Percentiles rank a stretch among this genome's conserved stretches.
These are phyloP conservation scores for Arthroderma sp. DNA, from an alignment of 2,329 filamentous ascomycete genomes.

Conservation along the genomic window DNA sequence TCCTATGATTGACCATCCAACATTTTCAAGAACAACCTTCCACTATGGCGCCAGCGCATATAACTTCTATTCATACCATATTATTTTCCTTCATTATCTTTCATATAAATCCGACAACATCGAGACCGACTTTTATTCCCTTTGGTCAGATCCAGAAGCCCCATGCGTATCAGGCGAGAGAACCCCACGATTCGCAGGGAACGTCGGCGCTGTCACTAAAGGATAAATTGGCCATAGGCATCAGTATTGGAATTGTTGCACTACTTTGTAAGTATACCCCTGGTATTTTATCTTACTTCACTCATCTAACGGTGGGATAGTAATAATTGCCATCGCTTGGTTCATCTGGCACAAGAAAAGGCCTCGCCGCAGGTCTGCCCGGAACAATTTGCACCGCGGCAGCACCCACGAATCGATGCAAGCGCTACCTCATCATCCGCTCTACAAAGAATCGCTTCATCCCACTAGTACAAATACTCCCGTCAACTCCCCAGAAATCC, in stretches of 20 bases:
- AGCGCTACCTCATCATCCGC: not conserved
- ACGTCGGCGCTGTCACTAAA: not conserved
- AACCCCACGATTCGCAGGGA: not conserved
- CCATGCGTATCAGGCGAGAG: no score
- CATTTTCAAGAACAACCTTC: not conserved
- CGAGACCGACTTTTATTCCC: no score
- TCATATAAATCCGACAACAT: no score
- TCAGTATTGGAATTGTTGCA: slow-evolving; percentile 3
- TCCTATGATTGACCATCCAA: not conserved
- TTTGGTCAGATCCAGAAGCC: no score
- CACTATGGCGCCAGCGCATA: no score
- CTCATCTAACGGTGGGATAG: not conserved
- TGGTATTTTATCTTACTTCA: not conserved
- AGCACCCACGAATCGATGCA: not conserved
- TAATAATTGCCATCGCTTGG: no score
- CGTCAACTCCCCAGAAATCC: not conserved
- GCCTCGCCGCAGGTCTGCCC: not conserved
- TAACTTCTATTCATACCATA: no score
- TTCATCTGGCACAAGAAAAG: not conserved
- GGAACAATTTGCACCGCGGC: not conserved
- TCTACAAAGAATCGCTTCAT: slow-evolving; percentile 1
- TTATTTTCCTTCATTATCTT: no score
- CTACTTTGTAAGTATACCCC: not conserved
- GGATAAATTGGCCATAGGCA: slow-evolving; percentile 3
- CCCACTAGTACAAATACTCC: not conserved